Percentiles rank a stretch among this genome's conserved stretches.
phyloP scores from a whole-genome alignment of 352 stramenopile species.

The Phytophthora niederhauseri region DNA sequence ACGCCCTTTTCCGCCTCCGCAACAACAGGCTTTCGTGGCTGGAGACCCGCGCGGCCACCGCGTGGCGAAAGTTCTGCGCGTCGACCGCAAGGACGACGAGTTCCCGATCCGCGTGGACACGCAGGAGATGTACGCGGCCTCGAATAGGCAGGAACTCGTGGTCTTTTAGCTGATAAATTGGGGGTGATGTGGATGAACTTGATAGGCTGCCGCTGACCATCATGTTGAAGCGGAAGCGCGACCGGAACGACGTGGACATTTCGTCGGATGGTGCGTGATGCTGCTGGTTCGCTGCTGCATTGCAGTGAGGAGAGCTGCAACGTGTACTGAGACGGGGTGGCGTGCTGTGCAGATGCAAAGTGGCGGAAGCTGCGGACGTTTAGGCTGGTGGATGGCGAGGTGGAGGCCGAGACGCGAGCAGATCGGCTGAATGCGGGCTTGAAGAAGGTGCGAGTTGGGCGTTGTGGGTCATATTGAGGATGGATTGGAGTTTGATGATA shows the following conservation, averaged over 20 bases:
- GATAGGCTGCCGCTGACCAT: conserved; percentile 66
- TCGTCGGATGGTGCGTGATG: conserved; percentile 39
- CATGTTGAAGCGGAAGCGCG: conserved; percentile 72
- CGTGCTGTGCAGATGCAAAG: conserved; percentile 46
- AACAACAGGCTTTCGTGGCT: conserved; percentile 65
- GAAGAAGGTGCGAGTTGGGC: conserved; percentile 37
- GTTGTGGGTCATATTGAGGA: not conserved
- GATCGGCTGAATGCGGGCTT: conserved; percentile 63
- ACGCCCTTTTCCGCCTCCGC: not conserved
- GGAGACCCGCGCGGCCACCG: conserved; percentile 70
- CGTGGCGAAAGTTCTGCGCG: conserved; percentile 61
- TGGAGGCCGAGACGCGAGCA: conserved; percentile 61
- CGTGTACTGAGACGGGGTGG: conserved; percentile 7
- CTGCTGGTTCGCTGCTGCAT: not conserved
- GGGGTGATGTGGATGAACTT: not conserved
- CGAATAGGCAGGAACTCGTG: not conserved
- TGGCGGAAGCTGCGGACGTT: conserved; percentile 84
- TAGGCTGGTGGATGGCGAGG: conserved; percentile 59
- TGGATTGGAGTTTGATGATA: not conserved
- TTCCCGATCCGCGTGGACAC: conserved; percentile 72
- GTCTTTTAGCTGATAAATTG: not conserved
- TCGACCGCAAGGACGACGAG: conserved; percentile 49
- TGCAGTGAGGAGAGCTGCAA: not conserved
- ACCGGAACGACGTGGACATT: conserved; percentile 59
- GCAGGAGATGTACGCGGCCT: conserved; percentile 62